A percentile compares a stretch with the other conserved stretches of the same genome.
These are phyloP conservation scores for Bipolaris bicolor DNA, from an alignment of 2,329 filamentous ascomycete genomes.

Conservation along the genomic window DNA sequence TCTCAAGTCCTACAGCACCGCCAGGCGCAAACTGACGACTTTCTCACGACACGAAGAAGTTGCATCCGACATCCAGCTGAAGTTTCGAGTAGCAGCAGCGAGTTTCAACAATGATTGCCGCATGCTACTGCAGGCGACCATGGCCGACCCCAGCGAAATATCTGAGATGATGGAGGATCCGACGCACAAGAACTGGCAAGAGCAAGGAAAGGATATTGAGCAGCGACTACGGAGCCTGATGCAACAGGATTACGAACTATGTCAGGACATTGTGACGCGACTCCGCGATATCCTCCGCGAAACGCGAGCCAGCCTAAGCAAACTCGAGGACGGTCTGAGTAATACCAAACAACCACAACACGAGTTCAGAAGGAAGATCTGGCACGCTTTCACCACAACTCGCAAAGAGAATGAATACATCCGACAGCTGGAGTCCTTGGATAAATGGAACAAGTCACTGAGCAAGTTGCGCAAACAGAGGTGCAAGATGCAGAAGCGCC, in stretches of 20 bases:
- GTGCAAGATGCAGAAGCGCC: conserved; percentile 8
- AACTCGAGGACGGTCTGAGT: conserved; percentile 4
- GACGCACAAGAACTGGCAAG: conserved; percentile 12
- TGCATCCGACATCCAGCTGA: background rate
- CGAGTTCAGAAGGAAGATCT: conserved; percentile 2
- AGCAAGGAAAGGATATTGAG: conserved; percentile 6
- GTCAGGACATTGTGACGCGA: conserved; percentile 11
- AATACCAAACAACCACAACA: conserved; percentile 12
- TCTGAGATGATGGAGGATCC: conserved; percentile 14
- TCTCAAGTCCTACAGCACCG: background rate
- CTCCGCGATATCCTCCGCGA: conserved; percentile 17
- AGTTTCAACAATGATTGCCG: background rate
- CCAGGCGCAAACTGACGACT: background rate
- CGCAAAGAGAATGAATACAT: conserved; percentile 10
- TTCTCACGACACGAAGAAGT: background rate
- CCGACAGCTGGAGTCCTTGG: conserved; percentile 9
- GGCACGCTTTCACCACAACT: conserved; percentile 3
- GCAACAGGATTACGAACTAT: conserved; percentile 15
- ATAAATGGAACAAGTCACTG: conserved; percentile 16
- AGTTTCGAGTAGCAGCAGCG: background rate
- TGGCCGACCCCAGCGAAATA: conserved; percentile 11
- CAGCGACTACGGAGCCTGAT: conserved; percentile 12
- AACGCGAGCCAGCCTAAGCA: conserved; percentile 10
- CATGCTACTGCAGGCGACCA: conserved; percentile 13
- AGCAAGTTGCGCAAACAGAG: conserved; percentile 7